Evolutionary conservation across 768 basidiomycete species (phyloP).

Genomic region (Amanita jacksonii): DNA sequence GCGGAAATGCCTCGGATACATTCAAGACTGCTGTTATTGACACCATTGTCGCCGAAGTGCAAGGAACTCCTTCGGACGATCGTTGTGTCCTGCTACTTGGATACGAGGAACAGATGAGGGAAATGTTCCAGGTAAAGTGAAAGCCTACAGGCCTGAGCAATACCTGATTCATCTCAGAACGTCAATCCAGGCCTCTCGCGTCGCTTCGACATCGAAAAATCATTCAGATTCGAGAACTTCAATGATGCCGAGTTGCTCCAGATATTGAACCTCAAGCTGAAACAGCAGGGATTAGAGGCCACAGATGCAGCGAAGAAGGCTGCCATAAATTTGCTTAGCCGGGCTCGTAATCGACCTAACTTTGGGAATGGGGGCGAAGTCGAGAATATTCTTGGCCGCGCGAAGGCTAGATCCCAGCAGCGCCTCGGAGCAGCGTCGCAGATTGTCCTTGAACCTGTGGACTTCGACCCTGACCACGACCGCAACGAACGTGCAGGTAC

Average conservation of each 20-base stretch:
- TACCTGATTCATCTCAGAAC: constrained; percentile 29
- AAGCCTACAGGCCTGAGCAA: background rate
- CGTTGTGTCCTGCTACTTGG: constrained; percentile 58
- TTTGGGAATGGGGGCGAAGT: constrained; percentile 62
- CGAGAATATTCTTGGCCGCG: constrained; percentile 45
- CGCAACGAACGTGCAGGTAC: constrained; percentile 35
- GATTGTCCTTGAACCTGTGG: constrained; percentile 44
- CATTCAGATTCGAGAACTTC: constrained; percentile 64
- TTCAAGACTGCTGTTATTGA: constrained; percentile 66
- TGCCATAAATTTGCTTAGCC: constrained; percentile 39
- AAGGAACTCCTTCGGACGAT: constrained; percentile 60
- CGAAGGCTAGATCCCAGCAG: constrained; percentile 37
- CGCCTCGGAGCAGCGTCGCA: constrained; percentile 25
- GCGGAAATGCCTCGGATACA: constrained; percentile 27
- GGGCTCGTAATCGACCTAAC: constrained; percentile 40
- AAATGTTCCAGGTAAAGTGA: constrained; percentile 58
- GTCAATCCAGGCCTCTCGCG: constrained; percentile 61
- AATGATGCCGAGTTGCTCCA: constrained; percentile 38
- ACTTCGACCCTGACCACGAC: constrained; percentile 57
- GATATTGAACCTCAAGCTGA: constrained; percentile 48
- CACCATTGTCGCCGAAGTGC: constrained; percentile 67
- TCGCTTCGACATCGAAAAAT: constrained; percentile 60
- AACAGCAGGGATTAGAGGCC: constrained; percentile 45
- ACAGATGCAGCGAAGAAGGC: constrained; percentile 47
- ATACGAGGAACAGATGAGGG: constrained; percentile 56